Evolutionary conservation across 495 filamentous ascomycete species (phyloP).

Genomic region (Hypoxylon lienhwacheense): DNA sequence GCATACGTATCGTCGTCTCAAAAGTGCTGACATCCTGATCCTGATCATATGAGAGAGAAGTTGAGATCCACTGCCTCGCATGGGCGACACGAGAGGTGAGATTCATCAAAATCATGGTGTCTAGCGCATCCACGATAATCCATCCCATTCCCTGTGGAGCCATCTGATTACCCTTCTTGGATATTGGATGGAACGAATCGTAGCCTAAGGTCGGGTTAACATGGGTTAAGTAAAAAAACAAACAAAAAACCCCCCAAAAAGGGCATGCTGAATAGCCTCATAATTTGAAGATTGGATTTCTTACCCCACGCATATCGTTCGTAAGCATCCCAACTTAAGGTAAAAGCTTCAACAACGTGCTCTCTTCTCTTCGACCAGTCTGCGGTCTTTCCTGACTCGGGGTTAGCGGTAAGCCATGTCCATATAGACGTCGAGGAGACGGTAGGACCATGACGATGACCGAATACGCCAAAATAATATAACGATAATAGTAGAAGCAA

Average conservation of each 20-base stretch:
- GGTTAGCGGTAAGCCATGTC: slow-evolving; percentile 45
- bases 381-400: slow-evolving; percentile 42
- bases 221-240: background rate
- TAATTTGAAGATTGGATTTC: slow-evolving; percentile 37
- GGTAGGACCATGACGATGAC: slow-evolving; percentile 36
- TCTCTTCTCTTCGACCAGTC: slow-evolving; percentile 80
- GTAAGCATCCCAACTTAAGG: slow-evolving; percentile 88
- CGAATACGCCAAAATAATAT: slow-evolving; percentile 63
- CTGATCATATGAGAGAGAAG: slow-evolving; percentile 79
- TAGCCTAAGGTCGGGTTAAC: slow-evolving; percentile 57
- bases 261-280: too few species aligned
- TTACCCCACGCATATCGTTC: slow-evolving; percentile 93
- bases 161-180: slow-evolving; percentile 82
- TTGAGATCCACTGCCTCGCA: slow-evolving; percentile 89
- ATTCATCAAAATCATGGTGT: slow-evolving; percentile 99
- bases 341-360: slow-evolving; percentile 86
- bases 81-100: slow-evolving; percentile 81
- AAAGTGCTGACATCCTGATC: slow-evolving; percentile 97
- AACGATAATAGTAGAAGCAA: slow-evolving; percentile 53
- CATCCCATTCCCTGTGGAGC: slow-evolving; percentile 82
- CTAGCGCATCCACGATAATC: slow-evolving; percentile 96
- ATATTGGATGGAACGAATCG: slow-evolving; percentile 82
- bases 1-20: slow-evolving; percentile 97
- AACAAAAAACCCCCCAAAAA: slow-evolving; percentile 2
- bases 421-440: slow-evolving; percentile 41